These are phyloP conservation scores for Apiospora marii DNA, from an alignment of 2,329 filamentous ascomycete genomes.

Conservation along the genomic window DNA sequence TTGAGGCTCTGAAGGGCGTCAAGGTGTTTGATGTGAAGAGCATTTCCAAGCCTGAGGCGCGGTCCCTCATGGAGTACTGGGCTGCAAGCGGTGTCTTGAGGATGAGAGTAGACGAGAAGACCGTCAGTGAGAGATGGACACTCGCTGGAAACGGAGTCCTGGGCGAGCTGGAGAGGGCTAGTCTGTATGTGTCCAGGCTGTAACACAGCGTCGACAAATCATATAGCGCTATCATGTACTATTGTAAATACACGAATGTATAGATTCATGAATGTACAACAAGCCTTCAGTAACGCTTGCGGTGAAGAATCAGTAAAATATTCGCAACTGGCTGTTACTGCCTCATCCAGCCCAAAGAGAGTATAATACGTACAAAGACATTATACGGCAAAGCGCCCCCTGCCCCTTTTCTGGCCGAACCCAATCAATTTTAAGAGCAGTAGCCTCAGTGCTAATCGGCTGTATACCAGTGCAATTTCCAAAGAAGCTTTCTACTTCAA, in stretches of 20 bases:
- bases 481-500: too few species aligned
- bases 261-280: slow-evolving; percentile 16
- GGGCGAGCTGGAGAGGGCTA: slow-evolving; percentile 79
- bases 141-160: slow-evolving; percentile 82
- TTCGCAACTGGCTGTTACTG: neutral
- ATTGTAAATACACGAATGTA: slow-evolving; percentile 21
- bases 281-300: neutral
- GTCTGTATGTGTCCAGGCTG: slow-evolving; percentile 44
- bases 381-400: neutral
- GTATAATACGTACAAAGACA: neutral
- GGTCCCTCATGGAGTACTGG: slow-evolving; percentile 91
- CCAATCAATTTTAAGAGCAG: neutral
- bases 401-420: neutral
- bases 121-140: slow-evolving; percentile 84
- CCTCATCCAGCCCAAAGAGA: too few species aligned
- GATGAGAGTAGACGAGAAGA: slow-evolving; percentile 71
- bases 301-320: neutral
- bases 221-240: slow-evolving; percentile 9
- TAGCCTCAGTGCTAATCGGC: too few species aligned
- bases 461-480: too few species aligned
- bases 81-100: slow-evolving; percentile 83
- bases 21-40: slow-evolving; percentile 68
- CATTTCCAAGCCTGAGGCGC: slow-evolving; percentile 76
- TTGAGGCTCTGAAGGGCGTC: slow-evolving; percentile 59
- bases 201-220: slow-evolving; percentile 11